These are phyloP conservation scores for Neurospora sp. DNA, from an alignment of 495 filamentous ascomycete species.

Conservation along the genomic window DNA sequence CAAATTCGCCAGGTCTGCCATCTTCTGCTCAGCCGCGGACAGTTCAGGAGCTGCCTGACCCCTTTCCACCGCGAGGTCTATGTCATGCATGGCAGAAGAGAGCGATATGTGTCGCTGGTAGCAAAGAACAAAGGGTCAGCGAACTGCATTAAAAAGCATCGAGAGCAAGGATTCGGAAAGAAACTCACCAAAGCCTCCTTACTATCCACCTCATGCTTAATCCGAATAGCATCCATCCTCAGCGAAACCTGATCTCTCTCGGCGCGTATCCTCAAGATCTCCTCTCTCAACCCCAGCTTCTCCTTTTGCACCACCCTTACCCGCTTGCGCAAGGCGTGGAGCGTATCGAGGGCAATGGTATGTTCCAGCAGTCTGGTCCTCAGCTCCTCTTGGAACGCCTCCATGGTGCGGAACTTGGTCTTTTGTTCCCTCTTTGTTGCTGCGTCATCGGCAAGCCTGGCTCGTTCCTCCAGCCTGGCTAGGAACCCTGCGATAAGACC, in stretches of 20 bases:
- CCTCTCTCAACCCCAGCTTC: conserved; percentile 52
- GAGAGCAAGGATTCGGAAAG: neutral
- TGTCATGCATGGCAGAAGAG: conserved; percentile 44
- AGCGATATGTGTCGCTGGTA: conserved; percentile 36
- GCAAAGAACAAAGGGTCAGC: conserved; percentile 7
- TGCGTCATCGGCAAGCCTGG: conserved; percentile 26
- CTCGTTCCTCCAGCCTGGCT: conserved; percentile 33
- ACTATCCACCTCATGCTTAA: conserved; percentile 44
- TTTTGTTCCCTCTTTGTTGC: conserved; percentile 42
- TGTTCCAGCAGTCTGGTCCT: conserved; percentile 52
- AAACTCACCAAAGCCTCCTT: conserved; percentile 33
- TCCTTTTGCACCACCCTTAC: conserved; percentile 54
- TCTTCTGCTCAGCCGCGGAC: conserved; percentile 27
- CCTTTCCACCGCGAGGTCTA: conserved; percentile 42
- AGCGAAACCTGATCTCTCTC: conserved; percentile 58
- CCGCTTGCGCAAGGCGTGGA: conserved; percentile 51
- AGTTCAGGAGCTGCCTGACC: conserved; percentile 31
- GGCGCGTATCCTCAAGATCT: conserved; percentile 51
- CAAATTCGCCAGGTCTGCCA: conserved; percentile 32
- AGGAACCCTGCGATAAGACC: conserved; percentile 50
- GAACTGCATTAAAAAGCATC: neutral
- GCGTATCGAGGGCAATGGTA: conserved; percentile 53
- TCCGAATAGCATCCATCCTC: conserved; percentile 58
- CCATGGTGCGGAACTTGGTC: conserved; percentile 52
- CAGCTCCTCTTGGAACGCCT: conserved; percentile 59